Evolutionary conservation across 768 basidiomycete species (phyloP), one percentile per base, ranked within the genome.

Genomic region (Lyophyllum atratum): DNA sequence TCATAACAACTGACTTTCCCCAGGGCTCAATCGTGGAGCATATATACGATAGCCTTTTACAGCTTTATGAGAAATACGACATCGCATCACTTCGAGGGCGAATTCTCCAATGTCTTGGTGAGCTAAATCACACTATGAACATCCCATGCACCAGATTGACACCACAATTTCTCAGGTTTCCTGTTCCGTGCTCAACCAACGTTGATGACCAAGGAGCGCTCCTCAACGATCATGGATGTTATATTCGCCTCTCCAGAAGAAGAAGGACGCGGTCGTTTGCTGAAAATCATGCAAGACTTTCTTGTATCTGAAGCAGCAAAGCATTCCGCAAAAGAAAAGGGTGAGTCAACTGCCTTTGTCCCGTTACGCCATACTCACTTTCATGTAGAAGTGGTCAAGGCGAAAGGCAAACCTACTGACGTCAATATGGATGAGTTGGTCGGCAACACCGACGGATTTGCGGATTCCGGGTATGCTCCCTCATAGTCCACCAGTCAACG

Each of bases 361-460:
- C 9, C 31, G 12, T 15, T 33, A 34, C 33, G 11, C 54, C 33
- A 6, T 26, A 25, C 51, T 57, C 43, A 64, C 55, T 43, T 29
- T 25, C 48, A 33, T 49, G 39, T 58, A 81, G 74, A 83, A 67
- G 70, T 68, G 10, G 58, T 68, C 29, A 85, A 83, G 56, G 72
- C 70, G n/a, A 78, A 77, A 54, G 33, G 63, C n/a, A 81, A 80
- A 55, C 40, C 73, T 22, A 62, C 72, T 7, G 77, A 84, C 22
- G 85, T 98, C 50, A 85, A 95, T 64, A 95, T 99, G 87, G 89
- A 90, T 0, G 93, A 97, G 65, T 78, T 99, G 9, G 90, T 98
- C 3, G 97, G 97, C 0, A 95, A 96, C 64, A 94, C 94, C 0
- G 90, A 94, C 65, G 93, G 90, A 1, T 96, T 98, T 69, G 94